Base-by-base conservation (phyloP, 345 rosid species). In the Moricandia arvensis region DNA sequence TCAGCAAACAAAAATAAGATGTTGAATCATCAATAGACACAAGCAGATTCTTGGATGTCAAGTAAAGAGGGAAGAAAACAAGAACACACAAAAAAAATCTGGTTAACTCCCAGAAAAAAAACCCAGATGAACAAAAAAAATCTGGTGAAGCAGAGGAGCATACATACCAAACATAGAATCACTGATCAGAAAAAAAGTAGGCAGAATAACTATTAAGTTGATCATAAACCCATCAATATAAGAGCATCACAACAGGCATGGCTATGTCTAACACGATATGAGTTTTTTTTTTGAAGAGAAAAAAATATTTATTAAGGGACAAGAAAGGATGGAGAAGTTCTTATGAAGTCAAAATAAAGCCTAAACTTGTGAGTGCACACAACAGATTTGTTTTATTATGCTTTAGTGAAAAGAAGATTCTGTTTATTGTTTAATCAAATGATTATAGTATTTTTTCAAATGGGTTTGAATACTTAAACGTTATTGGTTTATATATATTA, bases 1-100 rank as follows among this genome's bases (percentile, higher is more conserved):
- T 80, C 69, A 82, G 74, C 86, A 70, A 81, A 81, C 81, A 65
- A 62, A n/a, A n/a, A 27, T 55, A 6, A 49, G 74, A 75, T 67
- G 35, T 59, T 16, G 76, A 77, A 70, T 21, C 70, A 49, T 54
- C 26, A 51, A 18, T 21, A 21, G 24, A 21, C 24, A 21, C n/a
- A 77, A 33, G 3, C 66, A 72, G 63, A 77, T 6, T 67, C 69
- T 78, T 78, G 54, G 18, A 29, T 51, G 8, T 67, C 65, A 78
- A 73, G 53, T 53, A 77, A 64, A 63, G 11, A 62, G 47, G n/a
- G 59, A n/a, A n/a, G 13, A 55, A 54, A 8, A 33, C 29, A 2
- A 16, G 37, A 68, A n/a, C n/a, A 43, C 30, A 43, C 49, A 41
- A 4, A 13, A 41, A 13, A 10, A 63, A 45, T 37, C 41, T 64